Evolutionary conservation across 805 yeast genomes (phyloP).

Genomic region (Hyphopichia homilentoma): DNA sequence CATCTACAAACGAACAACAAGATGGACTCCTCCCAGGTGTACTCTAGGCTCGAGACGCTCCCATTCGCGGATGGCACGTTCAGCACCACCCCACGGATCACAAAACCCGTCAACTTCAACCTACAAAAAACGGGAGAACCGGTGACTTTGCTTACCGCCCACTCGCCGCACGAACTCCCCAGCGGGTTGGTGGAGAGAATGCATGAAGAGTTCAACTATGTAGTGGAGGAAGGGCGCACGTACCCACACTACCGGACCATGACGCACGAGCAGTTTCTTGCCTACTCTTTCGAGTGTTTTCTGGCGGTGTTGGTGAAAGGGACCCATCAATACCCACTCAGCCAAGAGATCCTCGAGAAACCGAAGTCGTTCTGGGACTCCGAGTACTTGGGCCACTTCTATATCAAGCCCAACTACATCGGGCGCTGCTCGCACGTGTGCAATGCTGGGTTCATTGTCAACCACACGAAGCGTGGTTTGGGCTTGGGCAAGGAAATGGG

Average conservation of each 20-base stretch:
- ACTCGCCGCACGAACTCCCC: conserved; percentile 48
- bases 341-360: conserved; percentile 3
- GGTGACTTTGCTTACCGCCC: conserved; percentile 64
- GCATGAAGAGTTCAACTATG: conserved; percentile 53
- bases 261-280: conserved; percentile 46
- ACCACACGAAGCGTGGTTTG: conserved; percentile 53
- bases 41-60: conserved; percentile 7
- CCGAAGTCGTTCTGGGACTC: conserved; percentile 36
- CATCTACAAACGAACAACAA: too few relatives aligned
- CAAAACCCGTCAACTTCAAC: conserved; percentile 34
- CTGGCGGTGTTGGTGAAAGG: conserved; percentile 57
- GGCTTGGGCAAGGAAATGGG: conserved; percentile 75
- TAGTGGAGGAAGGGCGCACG: conserved; percentile 69
- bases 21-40: too few relatives aligned
- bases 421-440: conserved; percentile 87
- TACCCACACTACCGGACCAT: conserved; percentile 56
- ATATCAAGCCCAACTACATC: conserved; percentile 79
- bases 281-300: conserved; percentile 66
- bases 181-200: conserved; percentile 42
- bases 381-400: conserved; percentile 65
- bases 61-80: conserved; percentile 34
- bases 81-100: conserved; percentile 21
- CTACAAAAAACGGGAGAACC: conserved; percentile 40
- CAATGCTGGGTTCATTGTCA: conserved; percentile 83
- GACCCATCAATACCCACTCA: conserved; percentile 9